These are phyloP conservation scores for Rhynchospora tenuis DNA, from an alignment of 176 grass and related monocot species.

Conservation along the genomic window DNA sequence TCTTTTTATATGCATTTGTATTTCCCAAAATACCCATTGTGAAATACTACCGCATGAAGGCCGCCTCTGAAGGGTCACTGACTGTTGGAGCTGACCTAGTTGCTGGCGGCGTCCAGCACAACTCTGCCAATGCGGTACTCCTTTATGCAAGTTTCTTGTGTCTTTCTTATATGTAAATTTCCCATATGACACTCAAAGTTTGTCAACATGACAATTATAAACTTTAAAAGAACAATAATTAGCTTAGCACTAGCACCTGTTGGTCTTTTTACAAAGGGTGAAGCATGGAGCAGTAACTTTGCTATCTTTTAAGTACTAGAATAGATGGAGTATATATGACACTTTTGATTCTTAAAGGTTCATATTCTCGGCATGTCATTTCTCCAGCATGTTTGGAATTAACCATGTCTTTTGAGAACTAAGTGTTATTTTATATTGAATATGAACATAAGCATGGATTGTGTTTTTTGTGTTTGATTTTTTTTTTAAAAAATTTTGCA, in stretches of 20 bases:
- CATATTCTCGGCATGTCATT: background rate
- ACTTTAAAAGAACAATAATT: background rate
- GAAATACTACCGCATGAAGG: constrained; percentile 54
- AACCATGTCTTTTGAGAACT: background rate
- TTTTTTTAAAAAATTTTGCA: constrained; percentile 6
- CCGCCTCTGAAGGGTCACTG: constrained; percentile 55
- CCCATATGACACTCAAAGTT: background rate
- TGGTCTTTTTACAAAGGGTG: background rate
- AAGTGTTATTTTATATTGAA: background rate
- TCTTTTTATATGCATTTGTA: constrained; percentile 59
- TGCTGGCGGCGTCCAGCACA: constrained; percentile 37
- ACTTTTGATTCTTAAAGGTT: background rate
- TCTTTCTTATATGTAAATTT: constrained; percentile 8
- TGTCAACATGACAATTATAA: background rate
- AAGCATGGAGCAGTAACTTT: background rate
- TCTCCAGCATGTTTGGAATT: background rate
- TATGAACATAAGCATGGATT: background rate
- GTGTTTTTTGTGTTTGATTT: background rate
- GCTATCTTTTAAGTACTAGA: background rate
- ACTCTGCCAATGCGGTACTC: constrained; percentile 60
- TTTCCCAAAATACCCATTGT: constrained; percentile 91
- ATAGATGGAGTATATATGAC: background rate
- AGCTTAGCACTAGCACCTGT: constrained; percentile 39
- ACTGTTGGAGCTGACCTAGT: constrained; percentile 58
- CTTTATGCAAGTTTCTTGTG: constrained; percentile 29